Conservation (phyloP, 768 basidiomycete species). For the Kwoniella sp. region DNA sequence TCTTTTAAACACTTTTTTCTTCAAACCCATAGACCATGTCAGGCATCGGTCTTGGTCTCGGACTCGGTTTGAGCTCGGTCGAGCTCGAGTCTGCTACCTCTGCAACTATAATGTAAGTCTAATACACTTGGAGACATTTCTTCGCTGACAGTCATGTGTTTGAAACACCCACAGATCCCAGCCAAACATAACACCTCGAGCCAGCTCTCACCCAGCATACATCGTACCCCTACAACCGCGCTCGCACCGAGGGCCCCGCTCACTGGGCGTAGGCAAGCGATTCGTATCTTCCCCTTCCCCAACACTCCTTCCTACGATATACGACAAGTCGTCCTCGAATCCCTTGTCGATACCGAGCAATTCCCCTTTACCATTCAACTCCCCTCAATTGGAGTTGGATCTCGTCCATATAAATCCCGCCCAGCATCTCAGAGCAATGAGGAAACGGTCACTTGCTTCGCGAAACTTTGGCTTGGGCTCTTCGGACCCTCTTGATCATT, state of each 20-base stretch:
- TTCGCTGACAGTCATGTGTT: background rate
- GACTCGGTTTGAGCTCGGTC: slow-evolving; percentile 6
- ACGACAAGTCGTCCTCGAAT: slow-evolving; percentile 25
- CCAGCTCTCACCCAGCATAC: slow-evolving; percentile 13
- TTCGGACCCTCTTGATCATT: slow-evolving; percentile 5
- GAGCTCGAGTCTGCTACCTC: slow-evolving; percentile 3
- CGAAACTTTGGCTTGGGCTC: slow-evolving; percentile 16
- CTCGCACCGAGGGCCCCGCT: slow-evolving; percentile 22
- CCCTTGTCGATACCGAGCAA: slow-evolving; percentile 14
- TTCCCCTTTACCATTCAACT: slow-evolving; percentile 10
- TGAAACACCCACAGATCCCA: background rate
- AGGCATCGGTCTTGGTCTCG: slow-evolving; percentile 9
- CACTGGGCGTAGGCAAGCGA: slow-evolving; percentile 22
- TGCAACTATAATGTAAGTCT: slow-evolving; percentile 2
- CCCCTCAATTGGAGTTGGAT: slow-evolving; percentile 24
- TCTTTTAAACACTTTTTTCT: background rate
- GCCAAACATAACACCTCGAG: background rate
- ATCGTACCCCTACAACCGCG: slow-evolving; percentile 2
- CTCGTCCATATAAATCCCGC: slow-evolving; percentile 24
- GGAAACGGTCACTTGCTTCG: slow-evolving; percentile 18
- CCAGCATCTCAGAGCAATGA: slow-evolving; percentile 26
- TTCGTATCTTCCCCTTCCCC: slow-evolving; percentile 22
- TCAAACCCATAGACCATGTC: slow-evolving; percentile 3
- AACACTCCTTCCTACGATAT: slow-evolving; percentile 25
- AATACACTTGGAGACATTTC: no score